A percentile compares a stretch with the other conserved stretches of the same genome.
Conservation (phyloP, 306 rosid species). For the Vigna reflexopilosa region DNA sequence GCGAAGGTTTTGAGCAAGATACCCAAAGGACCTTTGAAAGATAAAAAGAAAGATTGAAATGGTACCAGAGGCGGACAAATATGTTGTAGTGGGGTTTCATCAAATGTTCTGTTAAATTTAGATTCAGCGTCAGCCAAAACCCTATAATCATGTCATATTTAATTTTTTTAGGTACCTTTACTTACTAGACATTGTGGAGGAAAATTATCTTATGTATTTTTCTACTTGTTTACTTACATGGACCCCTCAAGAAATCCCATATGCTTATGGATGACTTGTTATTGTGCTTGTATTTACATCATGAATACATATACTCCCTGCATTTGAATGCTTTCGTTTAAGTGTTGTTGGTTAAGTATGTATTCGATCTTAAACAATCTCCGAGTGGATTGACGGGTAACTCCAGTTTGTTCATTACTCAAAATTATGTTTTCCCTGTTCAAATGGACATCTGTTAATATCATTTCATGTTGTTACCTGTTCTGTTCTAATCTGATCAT, state of each 20-base stretch:
- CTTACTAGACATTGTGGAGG: slow-evolving; percentile 44
- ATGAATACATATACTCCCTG: slow-evolving; percentile 6
- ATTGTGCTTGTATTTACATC: slow-evolving; percentile 38
- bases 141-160: slow-evolving; percentile 39
- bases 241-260: slow-evolving; percentile 18
- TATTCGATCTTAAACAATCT: neutral
- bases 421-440: neutral
- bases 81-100: slow-evolving; percentile 41
- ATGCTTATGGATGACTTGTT: slow-evolving; percentile 45
- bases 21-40: slow-evolving; percentile 73
- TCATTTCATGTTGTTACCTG: neutral
- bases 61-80: slow-evolving; percentile 19
- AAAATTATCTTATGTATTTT: slow-evolving; percentile 32
- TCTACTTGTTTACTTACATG: slow-evolving; percentile 39
- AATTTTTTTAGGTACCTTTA: slow-evolving; percentile 32
- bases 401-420: neutral
- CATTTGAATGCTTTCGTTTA: slow-evolving; percentile 25
- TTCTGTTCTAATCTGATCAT: neutral
- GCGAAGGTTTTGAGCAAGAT: slow-evolving; percentile 87
- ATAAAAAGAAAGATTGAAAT: slow-evolving; percentile 67
- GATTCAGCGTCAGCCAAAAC: slow-evolving; percentile 48
- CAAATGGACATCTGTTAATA: neutral
- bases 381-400: neutral
- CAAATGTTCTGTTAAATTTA: slow-evolving; percentile 37
- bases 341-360: neutral